Evolutionary conservation across 768 basidiomycete genomes (phyloP).

Genomic region (Kwoniella pini): DNA sequence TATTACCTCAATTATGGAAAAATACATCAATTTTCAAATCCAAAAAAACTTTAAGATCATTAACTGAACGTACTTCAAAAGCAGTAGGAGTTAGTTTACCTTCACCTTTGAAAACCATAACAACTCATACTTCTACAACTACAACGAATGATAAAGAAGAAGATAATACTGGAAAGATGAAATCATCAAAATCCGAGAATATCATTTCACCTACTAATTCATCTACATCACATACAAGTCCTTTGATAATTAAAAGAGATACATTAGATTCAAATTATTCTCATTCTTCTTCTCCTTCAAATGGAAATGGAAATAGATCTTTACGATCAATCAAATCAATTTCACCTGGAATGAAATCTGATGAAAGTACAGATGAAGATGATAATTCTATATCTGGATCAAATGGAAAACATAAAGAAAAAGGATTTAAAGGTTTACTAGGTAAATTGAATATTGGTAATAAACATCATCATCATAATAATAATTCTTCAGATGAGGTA

Average conservation of each 20-base stretch:
- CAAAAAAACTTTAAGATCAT: slow-evolving; percentile 27
- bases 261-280: slow-evolving; percentile 1
- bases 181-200: neutral
- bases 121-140: slow-evolving; percentile 2
- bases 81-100: neutral
- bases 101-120: slow-evolving; percentile 6
- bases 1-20: slow-evolving; percentile 34
- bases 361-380: slow-evolving; percentile 23
- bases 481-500: slow-evolving; percentile 28
- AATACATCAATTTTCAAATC: slow-evolving; percentile 31
- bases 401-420: slow-evolving; percentile 2
- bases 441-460: slow-evolving; percentile 25
- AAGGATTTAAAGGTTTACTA: slow-evolving; percentile 30
- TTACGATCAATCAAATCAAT: neutral
- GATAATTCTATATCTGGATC: slow-evolving; percentile 1
- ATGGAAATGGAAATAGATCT: neutral
- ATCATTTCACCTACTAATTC: neutral
- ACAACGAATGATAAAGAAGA: neutral
- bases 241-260: neutral
- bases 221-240: neutral
- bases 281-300: neutral
- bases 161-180: neutral
- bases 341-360: neutral
- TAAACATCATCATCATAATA: neutral
- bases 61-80: slow-evolving; percentile 8